Evolutionary conservation across 345 rosid genomes (phyloP), one percentile per base, ranked within the genome.

Genomic region (Pistacia integerrima): DNA sequence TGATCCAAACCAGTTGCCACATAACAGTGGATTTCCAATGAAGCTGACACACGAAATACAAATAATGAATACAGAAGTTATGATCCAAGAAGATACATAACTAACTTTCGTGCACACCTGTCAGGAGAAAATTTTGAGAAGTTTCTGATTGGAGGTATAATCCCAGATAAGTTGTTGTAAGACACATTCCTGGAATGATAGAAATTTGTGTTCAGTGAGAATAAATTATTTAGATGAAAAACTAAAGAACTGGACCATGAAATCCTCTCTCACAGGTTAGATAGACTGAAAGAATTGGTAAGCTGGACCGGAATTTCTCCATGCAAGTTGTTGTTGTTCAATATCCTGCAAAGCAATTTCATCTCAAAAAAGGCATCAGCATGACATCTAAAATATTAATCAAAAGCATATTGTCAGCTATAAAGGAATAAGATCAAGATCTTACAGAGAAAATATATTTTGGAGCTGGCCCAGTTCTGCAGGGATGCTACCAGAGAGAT

Each of bases 281-380:
- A 6, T 36, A 97, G 94, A 74, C 95, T 88, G 78, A 91, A 89
- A 85, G 98, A 97, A 55, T 89, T 92, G 16, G 90, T 76, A 2
- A 97, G 90, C 82, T 94, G 97, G 62, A 85, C 89, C 1, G 99
- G 99, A 63, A 97, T 92, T 77, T 72, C 88, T 33, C 98, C 99
- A 49, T 85, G 87, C 79, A 97, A 72, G 72, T 85, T 74, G 78
- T 97, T 94, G 83, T 92, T 87, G 70, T 90, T 94, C 70, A 97
- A 76, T 76, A 92, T 83, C 72, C 99, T 97, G 86, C 25, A 79
- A 80, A 6, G 69, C 46, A n/a, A 52, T 16, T 33, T 22, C 12
- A 56, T 69, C 56, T 62, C 16, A 33, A 0, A 48, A 35, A 65
- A 13, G 30, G 13, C 51, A 58, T 54, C 20, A 51, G 44, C 16